Base-by-base conservation (phyloP, 345 rosid species). In the Euphorbia lathyris region DNA sequence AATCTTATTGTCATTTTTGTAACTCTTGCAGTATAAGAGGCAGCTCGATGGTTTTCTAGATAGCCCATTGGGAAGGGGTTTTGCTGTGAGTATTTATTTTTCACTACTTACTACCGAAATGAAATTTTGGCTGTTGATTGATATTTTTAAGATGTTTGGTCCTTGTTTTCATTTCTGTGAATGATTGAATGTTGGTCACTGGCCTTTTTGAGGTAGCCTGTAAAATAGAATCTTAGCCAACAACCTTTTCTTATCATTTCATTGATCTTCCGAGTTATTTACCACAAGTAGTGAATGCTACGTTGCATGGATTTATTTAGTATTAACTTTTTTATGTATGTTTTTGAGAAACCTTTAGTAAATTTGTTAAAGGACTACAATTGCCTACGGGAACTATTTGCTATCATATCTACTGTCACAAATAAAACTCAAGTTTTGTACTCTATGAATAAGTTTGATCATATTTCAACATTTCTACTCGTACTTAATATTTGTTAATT, bases 21-120 rank as follows among this genome's bases (percentile, higher is more conserved):
- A 47, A 27, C 29, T 20, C 6, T 85, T 86, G 81, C 97, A 91
- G 98, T 89, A 89, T 87, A 89, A 97, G 82, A 89, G 80, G 86
- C 89, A 86, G 67, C 73, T 94, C 40, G 86, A 50, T 86, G 87
- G 84, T 62, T 88, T 89, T 68, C 75, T 88, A 70, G 75, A 84
- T 63, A 88, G 96, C 27, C 97, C 98, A 3, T 34, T 89, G 0
- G 97, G 98, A 73, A 87, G 87, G 77, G 80, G 90, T 74, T 80
- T 85, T 79, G 81, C 88, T 73, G 97, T 93, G 79, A 89, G 93
- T 83, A 67, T 65, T n/a, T 61, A 73, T 58, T 17, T 43, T 2
- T n/a, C 42, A 36, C 10, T 51, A 17, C 51, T 55, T 63, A 11
- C 27, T 5, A 36, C 5, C 34, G 30, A 5, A 45, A 38, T 8